Conservation (phyloP, 2,329 filamentous ascomycete species). For the Ceratocystis variospora region DNA sequence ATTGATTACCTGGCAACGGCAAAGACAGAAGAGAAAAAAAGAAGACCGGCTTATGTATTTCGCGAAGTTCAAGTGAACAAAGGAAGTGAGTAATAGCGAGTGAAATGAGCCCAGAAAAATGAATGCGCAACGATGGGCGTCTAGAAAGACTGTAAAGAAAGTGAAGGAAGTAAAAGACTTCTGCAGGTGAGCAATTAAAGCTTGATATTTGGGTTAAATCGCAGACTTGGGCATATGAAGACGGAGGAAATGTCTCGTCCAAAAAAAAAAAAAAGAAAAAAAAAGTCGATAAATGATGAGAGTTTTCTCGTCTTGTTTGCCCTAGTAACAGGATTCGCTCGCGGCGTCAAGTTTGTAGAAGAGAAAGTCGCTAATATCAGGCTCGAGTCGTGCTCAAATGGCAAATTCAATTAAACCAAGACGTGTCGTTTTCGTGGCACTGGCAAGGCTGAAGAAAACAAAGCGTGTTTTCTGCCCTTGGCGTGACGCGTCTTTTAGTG, state of each 20-base stretch:
- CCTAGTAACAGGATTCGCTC: constrained; percentile 19
- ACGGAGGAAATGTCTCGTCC: constrained; percentile 22
- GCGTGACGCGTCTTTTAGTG: constrained; percentile 17
- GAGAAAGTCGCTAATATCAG: neutral
- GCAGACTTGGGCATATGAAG: neutral
- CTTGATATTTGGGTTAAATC: neutral
- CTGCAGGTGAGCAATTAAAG: neutral
- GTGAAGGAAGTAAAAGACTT: neutral
- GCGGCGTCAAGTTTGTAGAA: constrained; percentile 23
- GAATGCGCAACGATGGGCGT: neutral
- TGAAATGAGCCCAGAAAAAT: neutral
- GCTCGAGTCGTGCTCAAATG: neutral
- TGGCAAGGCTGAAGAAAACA: constrained; percentile 15
- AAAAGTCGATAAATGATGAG: constrained; percentile 29
- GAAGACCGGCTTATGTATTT: too few species aligned
- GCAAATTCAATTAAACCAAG: constrained; percentile 22
- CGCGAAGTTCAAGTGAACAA: too few species aligned
- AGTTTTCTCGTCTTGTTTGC: neutral
- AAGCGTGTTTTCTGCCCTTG: constrained; percentile 9
- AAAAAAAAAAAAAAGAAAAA: constrained; percentile 19
- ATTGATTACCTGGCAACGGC: neutral
- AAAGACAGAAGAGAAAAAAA: neutral
- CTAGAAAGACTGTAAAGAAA: neutral
- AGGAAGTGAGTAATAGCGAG: neutral
- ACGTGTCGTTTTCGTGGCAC: constrained; percentile 35